phyloP scores from a whole-genome alignment of 768 basidiomycete species.

The Amyloporia xantha region DNA sequence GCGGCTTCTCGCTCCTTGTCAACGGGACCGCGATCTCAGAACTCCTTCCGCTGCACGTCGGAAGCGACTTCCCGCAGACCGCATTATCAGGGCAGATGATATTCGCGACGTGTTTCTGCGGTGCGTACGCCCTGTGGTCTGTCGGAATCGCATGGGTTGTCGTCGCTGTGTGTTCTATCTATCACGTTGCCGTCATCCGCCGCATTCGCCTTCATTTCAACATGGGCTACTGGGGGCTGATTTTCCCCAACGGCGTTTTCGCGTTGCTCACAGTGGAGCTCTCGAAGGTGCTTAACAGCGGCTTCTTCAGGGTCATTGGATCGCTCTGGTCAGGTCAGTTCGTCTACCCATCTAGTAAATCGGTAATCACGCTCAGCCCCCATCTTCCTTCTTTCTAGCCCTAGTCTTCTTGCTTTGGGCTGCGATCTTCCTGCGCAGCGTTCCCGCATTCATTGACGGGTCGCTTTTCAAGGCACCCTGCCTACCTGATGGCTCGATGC shows the following conservation, averaged over 20 bases:
- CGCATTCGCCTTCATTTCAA: conserved; percentile 33
- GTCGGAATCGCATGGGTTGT: conserved; percentile 48
- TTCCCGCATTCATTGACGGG: conserved; percentile 39
- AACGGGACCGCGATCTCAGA: conserved; percentile 33
- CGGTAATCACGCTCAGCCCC: neutral
- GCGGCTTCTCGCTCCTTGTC: conserved; percentile 38
- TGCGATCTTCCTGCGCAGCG: conserved; percentile 33
- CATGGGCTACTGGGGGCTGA: conserved; percentile 46
- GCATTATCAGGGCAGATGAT: conserved; percentile 34
- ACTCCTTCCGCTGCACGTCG: conserved; percentile 27
- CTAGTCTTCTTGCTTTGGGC: conserved; percentile 38
- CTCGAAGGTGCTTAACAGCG: conserved; percentile 40
- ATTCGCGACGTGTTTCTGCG: conserved; percentile 38
- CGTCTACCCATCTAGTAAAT: neutral
- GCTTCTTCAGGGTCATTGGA: conserved; percentile 46
- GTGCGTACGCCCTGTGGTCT: conserved; percentile 45
- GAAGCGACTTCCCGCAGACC: conserved; percentile 26
- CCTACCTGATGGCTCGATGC: conserved; percentile 18
- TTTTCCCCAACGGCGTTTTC: conserved; percentile 53
- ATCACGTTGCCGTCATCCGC: conserved; percentile 24
- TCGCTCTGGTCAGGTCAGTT: conserved; percentile 45
- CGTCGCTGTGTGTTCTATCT: conserved; percentile 37
- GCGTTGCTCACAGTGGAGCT: conserved; percentile 44
- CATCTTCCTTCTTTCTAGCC: conserved; percentile 19
- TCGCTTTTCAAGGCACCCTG: conserved; percentile 44